These are phyloP conservation scores for Solanum sitiens DNA, from an alignment of 257 asterid species.

Conservation along the genomic window DNA sequence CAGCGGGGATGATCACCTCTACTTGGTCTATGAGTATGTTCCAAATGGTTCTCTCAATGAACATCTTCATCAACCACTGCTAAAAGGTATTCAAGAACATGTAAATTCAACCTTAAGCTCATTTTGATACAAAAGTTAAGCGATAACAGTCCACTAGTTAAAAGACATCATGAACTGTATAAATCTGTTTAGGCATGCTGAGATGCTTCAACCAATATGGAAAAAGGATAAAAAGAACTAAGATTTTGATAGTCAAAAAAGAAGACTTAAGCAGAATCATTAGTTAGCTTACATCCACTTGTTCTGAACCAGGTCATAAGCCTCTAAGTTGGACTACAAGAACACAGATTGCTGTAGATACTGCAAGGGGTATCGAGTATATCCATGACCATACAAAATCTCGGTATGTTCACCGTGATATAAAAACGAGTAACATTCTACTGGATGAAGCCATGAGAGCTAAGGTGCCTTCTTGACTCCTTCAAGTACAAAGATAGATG, in stretches of 20 bases:
- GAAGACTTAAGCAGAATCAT: background rate
- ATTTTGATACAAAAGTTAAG: background rate
- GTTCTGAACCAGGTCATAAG: slow-evolving; percentile 50
- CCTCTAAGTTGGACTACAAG: slow-evolving; percentile 81
- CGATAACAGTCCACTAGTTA: background rate
- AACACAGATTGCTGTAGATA: slow-evolving; percentile 63
- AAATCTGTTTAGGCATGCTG: background rate
- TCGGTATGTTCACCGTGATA: slow-evolving; percentile 74
- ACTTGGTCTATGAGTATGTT: slow-evolving; percentile 63
- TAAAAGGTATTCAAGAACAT: slow-evolving; percentile 43
- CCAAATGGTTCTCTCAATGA: slow-evolving; percentile 63
- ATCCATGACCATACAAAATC: slow-evolving; percentile 82
- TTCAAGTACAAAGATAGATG: background rate
- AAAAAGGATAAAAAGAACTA: background rate
- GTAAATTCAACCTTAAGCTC: background rate
- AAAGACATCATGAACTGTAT: background rate
- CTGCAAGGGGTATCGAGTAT: slow-evolving; percentile 79
- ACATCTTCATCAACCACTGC: slow-evolving; percentile 64
- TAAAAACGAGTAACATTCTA: slow-evolving; percentile 69
- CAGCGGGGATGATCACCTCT: slow-evolving; percentile 74
- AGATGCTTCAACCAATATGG: background rate
- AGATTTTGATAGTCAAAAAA: background rate
- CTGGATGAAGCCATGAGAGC: slow-evolving; percentile 78
- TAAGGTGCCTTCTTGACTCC: slow-evolving; percentile 30
- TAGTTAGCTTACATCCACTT: background rate